Base-by-base conservation (phyloP, 768 basidiomycete species). In the Antrodiella citrinella region DNA sequence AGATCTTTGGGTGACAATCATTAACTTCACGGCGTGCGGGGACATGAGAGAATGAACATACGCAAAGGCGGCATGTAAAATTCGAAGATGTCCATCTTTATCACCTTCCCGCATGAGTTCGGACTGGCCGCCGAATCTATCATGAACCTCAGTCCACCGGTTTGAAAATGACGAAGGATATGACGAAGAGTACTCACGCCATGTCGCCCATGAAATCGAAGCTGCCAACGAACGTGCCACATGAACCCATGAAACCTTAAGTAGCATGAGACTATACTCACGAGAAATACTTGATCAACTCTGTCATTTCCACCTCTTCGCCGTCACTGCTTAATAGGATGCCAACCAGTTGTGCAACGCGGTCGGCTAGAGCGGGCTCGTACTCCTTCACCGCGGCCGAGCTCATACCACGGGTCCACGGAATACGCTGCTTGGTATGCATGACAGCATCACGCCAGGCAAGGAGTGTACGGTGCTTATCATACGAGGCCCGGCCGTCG, bases 21-120 rank as follows among this genome's bases (percentile, higher is more conserved):
- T n/a, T n/a, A n/a, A n/a, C n/a, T n/a, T n/a, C n/a, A n/a, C n/a
- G n/a, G n/a, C n/a, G n/a, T n/a, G n/a, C n/a, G n/a, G n/a, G n/a
- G n/a, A n/a, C n/a, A n/a, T n/a, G n/a, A n/a, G n/a, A n/a, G n/a
- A n/a, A n/a, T n/a, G n/a, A n/a, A 54, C 70, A 57, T 58, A 78
- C 78, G 61, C 65, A 53, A 77, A 63, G 18, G 70, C 70, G 18
- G 64, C 67, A 54, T 73, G 70, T 4, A 78, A 53, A 22, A 77
- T 58, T 22, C 69, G 65, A 74, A 69, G 74, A 5, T 73, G 62
- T 30, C 70, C 68, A 39, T 70, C 65, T 48, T 65, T 40, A 22
- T 39, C 65, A 62, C 54, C 76, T 61, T 64, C 20, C 51, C 65
- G 62, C 38, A 73, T 40, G 59, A 72, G 62, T 26, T 72, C 59